phyloP scores from a whole-genome alignment of 306 rosid genomes.

The Malus sieversii region DNA sequence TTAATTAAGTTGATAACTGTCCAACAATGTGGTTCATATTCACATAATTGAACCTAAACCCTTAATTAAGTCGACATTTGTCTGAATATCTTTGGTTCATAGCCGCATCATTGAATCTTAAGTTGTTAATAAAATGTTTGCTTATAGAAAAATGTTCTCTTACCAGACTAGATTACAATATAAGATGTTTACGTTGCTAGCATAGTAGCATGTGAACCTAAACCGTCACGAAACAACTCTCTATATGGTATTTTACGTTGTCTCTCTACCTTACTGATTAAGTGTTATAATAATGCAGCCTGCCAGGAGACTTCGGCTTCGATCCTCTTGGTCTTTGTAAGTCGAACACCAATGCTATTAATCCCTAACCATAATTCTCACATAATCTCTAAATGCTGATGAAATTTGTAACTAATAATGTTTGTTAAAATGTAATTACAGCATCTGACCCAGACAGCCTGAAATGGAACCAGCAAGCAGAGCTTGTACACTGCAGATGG shows the following conservation, averaged over 20 bases:
- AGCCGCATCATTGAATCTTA: no score
- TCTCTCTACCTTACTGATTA: background rate
- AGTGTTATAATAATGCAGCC: slow-evolving; percentile 26
- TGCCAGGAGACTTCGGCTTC: slow-evolving; percentile 76
- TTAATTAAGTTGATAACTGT: background rate
- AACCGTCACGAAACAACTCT: no score
- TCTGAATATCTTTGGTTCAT: no score
- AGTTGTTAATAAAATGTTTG: no score
- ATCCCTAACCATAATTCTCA: background rate
- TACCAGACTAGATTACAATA: no score
- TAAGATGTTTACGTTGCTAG: no score
- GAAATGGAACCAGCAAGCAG: slow-evolving; percentile 61
- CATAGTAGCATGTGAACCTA: no score
- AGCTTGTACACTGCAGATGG: slow-evolving; percentile 74
- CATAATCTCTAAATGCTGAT: background rate
- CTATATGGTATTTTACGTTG: background rate
- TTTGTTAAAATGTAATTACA: slow-evolving; percentile 7
- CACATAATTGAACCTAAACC: background rate
- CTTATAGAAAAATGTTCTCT: no score
- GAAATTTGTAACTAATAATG: background rate
- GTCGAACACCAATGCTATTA: background rate
- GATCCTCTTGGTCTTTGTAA: slow-evolving; percentile 73
- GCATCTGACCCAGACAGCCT: slow-evolving; percentile 68
- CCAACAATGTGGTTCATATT: background rate
- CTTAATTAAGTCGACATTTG: no score